Evolutionary conservation across 1,284 basidiomycete species (phyloP).

Genomic region (Trametes hirsuta): DNA sequence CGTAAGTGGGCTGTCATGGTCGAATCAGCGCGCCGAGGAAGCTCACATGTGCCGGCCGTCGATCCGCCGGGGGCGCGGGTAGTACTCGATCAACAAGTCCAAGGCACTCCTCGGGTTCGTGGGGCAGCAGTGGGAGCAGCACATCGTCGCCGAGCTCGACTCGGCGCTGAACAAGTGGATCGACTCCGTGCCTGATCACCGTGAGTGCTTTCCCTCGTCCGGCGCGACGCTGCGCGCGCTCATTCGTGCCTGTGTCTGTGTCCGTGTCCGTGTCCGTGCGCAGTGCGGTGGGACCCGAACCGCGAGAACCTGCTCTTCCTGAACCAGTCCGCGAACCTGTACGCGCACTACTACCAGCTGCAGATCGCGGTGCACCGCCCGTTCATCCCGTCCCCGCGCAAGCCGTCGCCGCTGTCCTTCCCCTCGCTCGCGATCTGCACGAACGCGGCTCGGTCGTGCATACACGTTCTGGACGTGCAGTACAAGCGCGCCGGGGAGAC

Average conservation of each 20-base stretch:
- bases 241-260: not conserved
- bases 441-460: constrained; percentile 62
- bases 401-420: constrained; percentile 46
- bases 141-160: constrained; percentile 60
- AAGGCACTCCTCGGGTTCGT: constrained; percentile 49
- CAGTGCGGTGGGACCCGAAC: constrained; percentile 63
- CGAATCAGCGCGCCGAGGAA: not conserved
- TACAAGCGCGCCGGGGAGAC: constrained; percentile 32
- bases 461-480: constrained; percentile 54
- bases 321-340: constrained; percentile 57
- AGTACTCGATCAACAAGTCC: constrained; percentile 65
- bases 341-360: constrained; percentile 58
- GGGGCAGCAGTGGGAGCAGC: constrained; percentile 55
- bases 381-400: constrained; percentile 58
- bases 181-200: constrained; percentile 58
- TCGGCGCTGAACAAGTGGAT: constrained; percentile 68
- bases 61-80: not conserved
- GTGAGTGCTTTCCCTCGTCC: constrained; percentile 28
- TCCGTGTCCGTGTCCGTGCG: not conserved
- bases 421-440: constrained; percentile 68
- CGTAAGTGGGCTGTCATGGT: constrained; percentile 34
- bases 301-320: constrained; percentile 50
- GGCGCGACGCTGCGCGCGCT: too few relatives aligned
- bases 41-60: not conserved
- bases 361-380: constrained; percentile 65